Evolutionary conservation across 1,139 yeast genomes (phyloP).

Genomic region (Lodderomyces theae): DNA sequence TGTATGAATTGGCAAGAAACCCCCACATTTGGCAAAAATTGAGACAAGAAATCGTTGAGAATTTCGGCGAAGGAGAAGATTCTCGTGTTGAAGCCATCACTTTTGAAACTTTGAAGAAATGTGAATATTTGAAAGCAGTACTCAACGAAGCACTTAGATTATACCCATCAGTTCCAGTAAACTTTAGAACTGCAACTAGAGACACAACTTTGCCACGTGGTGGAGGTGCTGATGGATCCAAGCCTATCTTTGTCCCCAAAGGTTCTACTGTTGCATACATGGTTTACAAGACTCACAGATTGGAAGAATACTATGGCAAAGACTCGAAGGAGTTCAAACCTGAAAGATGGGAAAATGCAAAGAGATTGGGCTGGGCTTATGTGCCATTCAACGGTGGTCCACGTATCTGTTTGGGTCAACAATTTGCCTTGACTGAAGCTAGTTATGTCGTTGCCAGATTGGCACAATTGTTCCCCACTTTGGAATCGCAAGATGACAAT

Average conservation of each 20-base stretch:
- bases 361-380: constrained; percentile 50
- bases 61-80: constrained; percentile 34
- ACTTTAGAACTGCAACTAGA: constrained; percentile 40
- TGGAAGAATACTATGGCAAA: constrained; percentile 43
- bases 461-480: constrained; percentile 38
- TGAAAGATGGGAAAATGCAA: constrained; percentile 46
- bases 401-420: constrained; percentile 60
- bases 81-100: constrained; percentile 31
- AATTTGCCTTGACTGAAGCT: constrained; percentile 58
- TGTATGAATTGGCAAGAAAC: constrained; percentile 42
- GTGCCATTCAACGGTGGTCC: constrained; percentile 65
- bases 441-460: constrained; percentile 47
- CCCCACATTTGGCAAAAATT: constrained; percentile 36
- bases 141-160: constrained; percentile 52
- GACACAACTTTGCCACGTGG: constrained; percentile 50
- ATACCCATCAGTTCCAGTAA: constrained; percentile 56
- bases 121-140: constrained; percentile 45
- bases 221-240: constrained; percentile 43
- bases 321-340: constrained; percentile 49
- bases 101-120: constrained; percentile 50
- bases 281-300: constrained; percentile 47
- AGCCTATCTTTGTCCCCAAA: constrained; percentile 46
- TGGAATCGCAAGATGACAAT: constrained; percentile 23
- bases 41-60: constrained; percentile 29
- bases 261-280: constrained; percentile 45